Percentiles rank a stretch among this genome's conserved stretches.
Evolutionary conservation across 768 basidiomycete genomes (phyloP).

Genomic region (Saitozyma sp.): DNA sequence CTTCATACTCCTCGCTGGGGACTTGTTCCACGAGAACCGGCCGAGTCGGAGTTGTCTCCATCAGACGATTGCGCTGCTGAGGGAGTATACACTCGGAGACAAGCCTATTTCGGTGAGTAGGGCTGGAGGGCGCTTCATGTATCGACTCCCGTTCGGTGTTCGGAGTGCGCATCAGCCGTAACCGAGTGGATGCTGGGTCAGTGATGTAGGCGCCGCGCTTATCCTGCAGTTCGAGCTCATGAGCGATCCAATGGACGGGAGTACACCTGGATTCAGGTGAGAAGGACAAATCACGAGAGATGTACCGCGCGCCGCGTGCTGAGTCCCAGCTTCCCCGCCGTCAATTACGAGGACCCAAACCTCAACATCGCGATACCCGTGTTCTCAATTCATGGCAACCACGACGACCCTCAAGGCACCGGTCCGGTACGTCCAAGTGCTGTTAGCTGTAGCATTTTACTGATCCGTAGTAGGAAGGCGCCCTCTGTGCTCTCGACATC

Average conservation of each 20-base stretch:
- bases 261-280: slow-evolving; percentile 78
- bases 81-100: slow-evolving; percentile 86
- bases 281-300: slow-evolving; percentile 38
- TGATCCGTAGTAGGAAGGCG: slow-evolving; percentile 69
- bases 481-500: slow-evolving; percentile 90
- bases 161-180: slow-evolving; percentile 4
- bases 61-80: slow-evolving; percentile 79
- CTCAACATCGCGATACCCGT: slow-evolving; percentile 94
- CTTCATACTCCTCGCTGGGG: slow-evolving; percentile 90
- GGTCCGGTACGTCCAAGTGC: slow-evolving; percentile 66
- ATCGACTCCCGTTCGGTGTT: neutral
- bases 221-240: slow-evolving; percentile 69
- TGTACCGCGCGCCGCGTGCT: neutral
- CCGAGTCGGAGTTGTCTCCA: slow-evolving; percentile 88
- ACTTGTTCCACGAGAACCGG: slow-evolving; percentile 96
- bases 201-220: slow-evolving; percentile 1
- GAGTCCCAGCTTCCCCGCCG: slow-evolving; percentile 75
- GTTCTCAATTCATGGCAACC: slow-evolving; percentile 98
- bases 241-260: slow-evolving; percentile 89
- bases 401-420: slow-evolving; percentile 97
- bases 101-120: slow-evolving; percentile 65
- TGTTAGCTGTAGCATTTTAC: neutral
- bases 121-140: neutral
- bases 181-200: neutral
- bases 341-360: slow-evolving; percentile 97